Evolutionary conservation across 2,329 filamentous ascomycete genomes (phyloP), one percentile per base, ranked within the genome.

Genomic region (Calonectria hawksworthii): DNA sequence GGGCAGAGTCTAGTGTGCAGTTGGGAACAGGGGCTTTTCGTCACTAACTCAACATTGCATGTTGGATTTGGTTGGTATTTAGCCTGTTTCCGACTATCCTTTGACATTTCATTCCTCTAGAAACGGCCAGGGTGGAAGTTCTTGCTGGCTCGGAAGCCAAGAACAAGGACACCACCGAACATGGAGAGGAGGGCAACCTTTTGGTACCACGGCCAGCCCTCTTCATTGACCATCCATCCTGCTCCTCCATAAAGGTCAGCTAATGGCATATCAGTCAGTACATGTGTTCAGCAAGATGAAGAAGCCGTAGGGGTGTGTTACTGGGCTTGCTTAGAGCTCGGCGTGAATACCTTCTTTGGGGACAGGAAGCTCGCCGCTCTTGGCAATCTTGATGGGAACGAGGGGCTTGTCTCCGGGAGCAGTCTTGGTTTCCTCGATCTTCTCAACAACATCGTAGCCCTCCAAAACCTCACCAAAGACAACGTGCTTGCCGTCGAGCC

Each of bases 301-400:
- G 76, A 76, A 74, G 76, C 81, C 75, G 79, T 78, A 69, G 67
- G 71, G 72, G 74, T 73, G 73, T 71, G 73, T 63, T 76, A 78
- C 70, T 74, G 75, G 76, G 78, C 71, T 72, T 77, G 87, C 89
- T 91, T 94, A 97, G 87, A 97, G 94, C 88, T 97, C 95, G 88
- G 93, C 91, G 88, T 96, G 94, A 89, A 95, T 96, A 97, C 95
- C 95, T 97, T 97, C 95, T 89, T 92, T 89, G 85, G 94, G 94
- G 79, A 96, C 93, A 85, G 93, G 91, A 81, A 97, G 89, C 90
- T 96, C 94, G 86, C 95, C 95, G 87, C 94, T 95, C 91, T 96
- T 95, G 85, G 86, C 90, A 83, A 98, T 95, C 89, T 93, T 96
- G 87, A 97, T 89, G 26, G 89, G 84, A 87, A 93, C 87, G 76